Percentiles rank a stretch among this genome's conserved stretches.
phyloP scores from a whole-genome alignment of 352 stramenopile species.

The Phytopythium montanum region DNA sequence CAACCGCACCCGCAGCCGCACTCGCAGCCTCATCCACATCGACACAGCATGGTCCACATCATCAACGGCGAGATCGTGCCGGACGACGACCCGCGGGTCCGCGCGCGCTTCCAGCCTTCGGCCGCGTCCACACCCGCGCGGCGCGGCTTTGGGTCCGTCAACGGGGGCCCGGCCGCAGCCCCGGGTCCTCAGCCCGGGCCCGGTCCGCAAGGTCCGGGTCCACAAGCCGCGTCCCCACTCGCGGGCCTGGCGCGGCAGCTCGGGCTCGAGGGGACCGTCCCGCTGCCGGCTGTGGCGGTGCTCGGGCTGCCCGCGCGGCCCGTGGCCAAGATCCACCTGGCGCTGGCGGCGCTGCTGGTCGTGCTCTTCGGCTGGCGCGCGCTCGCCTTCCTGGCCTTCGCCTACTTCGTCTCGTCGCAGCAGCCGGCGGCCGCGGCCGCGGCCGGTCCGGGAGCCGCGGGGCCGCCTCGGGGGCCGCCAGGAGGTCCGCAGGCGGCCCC shows the following conservation, averaged over 20 bases:
- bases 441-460: background rate
- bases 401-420: slow-evolving; percentile 58
- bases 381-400: slow-evolving; percentile 65
- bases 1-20: background rate
- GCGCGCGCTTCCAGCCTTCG: slow-evolving; percentile 16
- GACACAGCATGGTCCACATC: slow-evolving; percentile 73
- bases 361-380: slow-evolving; percentile 70
- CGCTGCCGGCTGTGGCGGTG: slow-evolving; percentile 37
- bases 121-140: slow-evolving; percentile 5
- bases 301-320: slow-evolving; percentile 45
- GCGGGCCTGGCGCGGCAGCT: slow-evolving; percentile 44
- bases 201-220: slow-evolving; percentile 5
- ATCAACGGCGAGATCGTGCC: slow-evolving; percentile 86
- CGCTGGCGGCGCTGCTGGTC: slow-evolving; percentile 46
- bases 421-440: slow-evolving; percentile 16
- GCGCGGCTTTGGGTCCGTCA: slow-evolving; percentile 18
- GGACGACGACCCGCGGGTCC: slow-evolving; percentile 79
- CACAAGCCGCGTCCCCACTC: slow-evolving; percentile 27
- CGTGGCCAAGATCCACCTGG: slow-evolving; percentile 72
- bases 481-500: too few species aligned
- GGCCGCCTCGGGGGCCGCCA: too few species aligned
- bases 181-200: slow-evolving; percentile 7
- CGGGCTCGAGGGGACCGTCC: slow-evolving; percentile 60
- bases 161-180: slow-evolving; percentile 1
- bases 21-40: background rate